phyloP scores from a whole-genome alignment of 768 basidiomycete genomes.

The Kondoa malvinella region DNA sequence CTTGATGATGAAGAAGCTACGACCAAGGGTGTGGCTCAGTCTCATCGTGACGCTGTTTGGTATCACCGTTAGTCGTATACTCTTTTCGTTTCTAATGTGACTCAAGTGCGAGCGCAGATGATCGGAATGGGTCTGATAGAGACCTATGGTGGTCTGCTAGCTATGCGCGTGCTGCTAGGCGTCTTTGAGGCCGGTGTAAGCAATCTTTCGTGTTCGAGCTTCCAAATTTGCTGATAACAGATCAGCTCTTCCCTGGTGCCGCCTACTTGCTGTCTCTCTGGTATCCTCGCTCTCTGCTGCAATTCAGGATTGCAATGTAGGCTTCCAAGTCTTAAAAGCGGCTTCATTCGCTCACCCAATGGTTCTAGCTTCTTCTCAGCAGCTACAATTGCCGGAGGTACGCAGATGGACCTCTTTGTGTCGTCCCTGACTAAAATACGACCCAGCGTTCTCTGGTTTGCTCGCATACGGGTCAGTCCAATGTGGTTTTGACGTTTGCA shows the following conservation, averaged over 20 bases:
- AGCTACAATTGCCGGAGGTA: constrained; percentile 22
- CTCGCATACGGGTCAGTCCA: constrained; percentile 27
- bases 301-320: constrained; percentile 25
- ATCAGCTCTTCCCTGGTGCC: constrained; percentile 14
- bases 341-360: background rate
- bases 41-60: constrained; percentile 19
- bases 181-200: constrained; percentile 9
- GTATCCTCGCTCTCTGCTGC: constrained; percentile 21
- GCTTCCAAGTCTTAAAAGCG: too few relatives aligned
- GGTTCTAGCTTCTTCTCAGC: background rate
- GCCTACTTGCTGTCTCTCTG: constrained; percentile 14
- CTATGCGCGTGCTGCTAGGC: constrained; percentile 21
- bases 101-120: background rate
- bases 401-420: constrained; percentile 2
- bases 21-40: constrained; percentile 20
- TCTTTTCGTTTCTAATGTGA: background rate
- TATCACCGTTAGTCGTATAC: constrained; percentile 10
- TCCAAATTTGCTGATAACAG: background rate
- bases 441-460: constrained; percentile 5
- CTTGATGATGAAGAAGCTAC: constrained; percentile 20
- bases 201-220: background rate
- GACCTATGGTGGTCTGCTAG: constrained; percentile 22
- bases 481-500: too few relatives aligned
- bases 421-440: background rate
- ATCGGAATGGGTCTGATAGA: constrained; percentile 12